phyloP scores from a whole-genome alignment of 257 asterid genomes.

The Solanum etuberosum region DNA sequence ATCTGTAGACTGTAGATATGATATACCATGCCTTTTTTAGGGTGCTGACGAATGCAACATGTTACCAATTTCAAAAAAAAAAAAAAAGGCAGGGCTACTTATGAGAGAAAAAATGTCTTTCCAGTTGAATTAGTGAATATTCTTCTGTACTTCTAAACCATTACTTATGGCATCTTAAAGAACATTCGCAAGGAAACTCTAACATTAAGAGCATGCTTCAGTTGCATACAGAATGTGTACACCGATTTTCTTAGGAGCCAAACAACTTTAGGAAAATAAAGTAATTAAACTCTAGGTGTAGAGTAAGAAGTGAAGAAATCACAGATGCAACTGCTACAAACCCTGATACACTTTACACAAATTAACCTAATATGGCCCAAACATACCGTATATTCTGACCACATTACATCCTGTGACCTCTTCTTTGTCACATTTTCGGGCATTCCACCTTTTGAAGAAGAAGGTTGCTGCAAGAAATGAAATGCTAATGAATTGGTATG shows the following conservation, averaged over 20 bases:
- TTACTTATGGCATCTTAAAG: background rate
- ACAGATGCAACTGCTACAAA: background rate
- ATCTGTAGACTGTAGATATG: background rate
- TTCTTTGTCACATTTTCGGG: slow-evolving; percentile 50
- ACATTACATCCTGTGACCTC: slow-evolving; percentile 53
- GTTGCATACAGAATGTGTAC: background rate
- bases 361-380: background rate
- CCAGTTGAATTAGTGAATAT: background rate
- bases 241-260: background rate
- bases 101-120: background rate
- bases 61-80: no score
- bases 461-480: slow-evolving; percentile 37
- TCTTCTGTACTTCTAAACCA: background rate
- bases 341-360: background rate
- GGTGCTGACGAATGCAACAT: no score
- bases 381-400: slow-evolving; percentile 60
- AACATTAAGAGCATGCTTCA: background rate
- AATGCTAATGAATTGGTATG: slow-evolving; percentile 5
- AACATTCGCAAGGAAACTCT: background rate
- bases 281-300: background rate
- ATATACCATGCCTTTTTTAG: no score
- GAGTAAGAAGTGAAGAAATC: background rate
- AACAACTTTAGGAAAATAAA: background rate
- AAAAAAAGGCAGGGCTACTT: background rate
- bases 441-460: slow-evolving; percentile 59